Base-by-base conservation (phyloP, 2,329 filamentous ascomycete genomes). In the Rutstroemia sp. region DNA sequence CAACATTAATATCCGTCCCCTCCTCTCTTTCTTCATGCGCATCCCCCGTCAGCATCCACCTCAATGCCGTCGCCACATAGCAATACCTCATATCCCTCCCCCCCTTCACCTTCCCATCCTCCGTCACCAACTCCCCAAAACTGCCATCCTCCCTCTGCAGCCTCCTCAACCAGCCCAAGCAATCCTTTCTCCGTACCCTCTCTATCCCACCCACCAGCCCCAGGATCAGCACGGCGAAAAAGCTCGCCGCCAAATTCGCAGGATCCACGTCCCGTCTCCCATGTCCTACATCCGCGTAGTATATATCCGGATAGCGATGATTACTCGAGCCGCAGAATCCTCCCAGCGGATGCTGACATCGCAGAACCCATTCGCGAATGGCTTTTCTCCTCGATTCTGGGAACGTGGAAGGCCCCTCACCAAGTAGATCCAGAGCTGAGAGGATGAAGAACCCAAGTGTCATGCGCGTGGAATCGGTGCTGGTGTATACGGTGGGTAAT, bases 391-490 rank as follows among this genome's bases (percentile, higher is more conserved):
- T 42, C 1, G 74, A 69, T n/a, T 81, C 69, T 8, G 84, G 77
- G 46, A 79, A 77, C 50, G 75, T 73, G n/a, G 80, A 70, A 57
- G 86, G 71, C 16, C 76, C 77, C 46, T 75, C 80, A 38, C 81
- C 84, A 30, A 99, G 83, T 1, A 97, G 75, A 68, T 96, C 90
- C 49, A 96, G 79, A 1, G 90, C 90, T 7, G 90, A 87, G 66
- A 97, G 75, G 63, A 87, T 92, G 76, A 99, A 96, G 76, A 87
- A 95, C 63, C 85, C 91, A 54, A 97, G 83, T 5, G 87, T 88
- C 76, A 97, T 87, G 66, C 94, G 91, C 66, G 87, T 92, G 64
- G 90, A 90, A 74, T 99, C 94, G 71, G 88, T 94, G 70, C 85
- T 79, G 16, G 89, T 95, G 75, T 97, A 99, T 61, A 83, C 79